Base-by-base conservation (phyloP, 768 basidiomycete genomes). In the Boletus sp. region DNA sequence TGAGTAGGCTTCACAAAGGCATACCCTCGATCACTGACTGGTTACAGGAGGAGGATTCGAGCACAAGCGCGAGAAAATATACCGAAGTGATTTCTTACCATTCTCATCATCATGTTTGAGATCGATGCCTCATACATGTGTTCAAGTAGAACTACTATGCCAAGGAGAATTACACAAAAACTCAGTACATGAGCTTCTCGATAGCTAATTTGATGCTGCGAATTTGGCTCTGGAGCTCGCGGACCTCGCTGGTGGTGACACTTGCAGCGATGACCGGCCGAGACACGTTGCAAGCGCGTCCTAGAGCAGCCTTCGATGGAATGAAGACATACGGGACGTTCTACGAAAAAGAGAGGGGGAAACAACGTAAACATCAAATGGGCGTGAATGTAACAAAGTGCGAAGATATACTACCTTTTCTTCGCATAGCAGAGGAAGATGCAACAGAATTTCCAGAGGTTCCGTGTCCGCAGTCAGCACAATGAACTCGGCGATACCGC, bases 401-500 rank as follows among this genome's bases (percentile, higher is more conserved):
- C 46, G 5, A 41, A 25, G 27, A 52, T 37, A 60, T 75, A 8
- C 5, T 50, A 88, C 92, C 84, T 99, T 99, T 78, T 99, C 97
- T 73, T 99, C 97, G 68, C 97, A 99, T 27, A 99, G 80, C 56
- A 99, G 80, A 35, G 97, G 97, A 30, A 99, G 85, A 74, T 99
- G 97, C 58, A 99, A 83, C 51, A 99, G 76, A 72, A 99, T 99
- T 72, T 98, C 97, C 64, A 99, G 81, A 44, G 97, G 97, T 72
- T 98, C 95, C 30, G 96, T 98, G 67, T 99, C 94, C 51, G 87
- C 87, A 51, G 97, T 97, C 73, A 99, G 79, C 66, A 99, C 84
- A 74, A 98, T 93, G 75, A 99, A 91, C 75, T 99, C 97, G 56
- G 95, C 89, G 62, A 96, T 91, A 77, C 96, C 96, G 66, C 96